Conservation (phyloP, 306 rosid species). For the Purshia tridentata region DNA sequence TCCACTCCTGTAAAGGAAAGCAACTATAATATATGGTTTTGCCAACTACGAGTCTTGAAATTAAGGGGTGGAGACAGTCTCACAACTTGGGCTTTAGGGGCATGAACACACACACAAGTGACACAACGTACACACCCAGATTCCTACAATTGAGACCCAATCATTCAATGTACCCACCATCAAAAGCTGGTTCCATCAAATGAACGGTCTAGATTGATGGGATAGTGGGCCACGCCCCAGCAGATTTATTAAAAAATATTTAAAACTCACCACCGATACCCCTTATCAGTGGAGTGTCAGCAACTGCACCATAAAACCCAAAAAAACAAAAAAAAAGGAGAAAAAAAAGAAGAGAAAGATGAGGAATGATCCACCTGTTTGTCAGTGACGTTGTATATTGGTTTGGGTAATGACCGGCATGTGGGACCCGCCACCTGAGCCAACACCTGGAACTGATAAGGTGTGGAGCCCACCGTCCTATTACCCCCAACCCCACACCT, state of each 20-base stretch:
- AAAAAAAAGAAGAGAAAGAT: conserved; percentile 26
- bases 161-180: conserved; percentile 47
- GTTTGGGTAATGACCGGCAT: conserved; percentile 68
- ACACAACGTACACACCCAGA: no score
- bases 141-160: conserved; percentile 34
- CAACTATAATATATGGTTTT: background rate
- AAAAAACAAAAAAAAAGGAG: background rate
- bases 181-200: conserved; percentile 31
- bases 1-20: background rate
- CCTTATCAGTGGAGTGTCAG: conserved; percentile 46
- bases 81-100: background rate
- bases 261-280: conserved; percentile 45
- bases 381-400: conserved; percentile 91
- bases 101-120: background rate
- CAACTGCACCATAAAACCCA: conserved; percentile 13
- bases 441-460: conserved; percentile 98
- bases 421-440: conserved; percentile 72
- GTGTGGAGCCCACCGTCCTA: conserved; percentile 53
- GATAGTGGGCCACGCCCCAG: conserved; percentile 42
- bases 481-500: conserved; percentile 28
- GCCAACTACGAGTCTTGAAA: background rate
- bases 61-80: background rate
- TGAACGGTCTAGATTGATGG: conserved; percentile 50
- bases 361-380: conserved; percentile 99
- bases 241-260: conserved; percentile 40